These are phyloP conservation scores for Fraxinus albicans DNA, from an alignment of 305 asterid species.

Conservation along the genomic window DNA sequence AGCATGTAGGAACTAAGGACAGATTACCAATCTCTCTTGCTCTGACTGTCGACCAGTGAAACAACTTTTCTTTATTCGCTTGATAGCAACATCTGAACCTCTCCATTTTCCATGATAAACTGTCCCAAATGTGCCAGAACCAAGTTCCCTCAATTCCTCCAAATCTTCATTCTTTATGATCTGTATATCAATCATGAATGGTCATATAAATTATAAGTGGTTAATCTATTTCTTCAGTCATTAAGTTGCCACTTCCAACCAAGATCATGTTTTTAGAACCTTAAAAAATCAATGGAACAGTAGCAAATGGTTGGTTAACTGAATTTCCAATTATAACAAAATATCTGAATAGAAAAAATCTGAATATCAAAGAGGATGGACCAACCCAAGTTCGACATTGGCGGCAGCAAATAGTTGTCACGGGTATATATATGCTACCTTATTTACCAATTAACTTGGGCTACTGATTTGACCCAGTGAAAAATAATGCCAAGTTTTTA, in stretches of 20 bases:
- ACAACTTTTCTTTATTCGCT: slow-evolving; percentile 85
- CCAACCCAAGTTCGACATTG: not conserved
- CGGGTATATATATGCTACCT: not conserved
- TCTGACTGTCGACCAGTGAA: slow-evolving; percentile 80
- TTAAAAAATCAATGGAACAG: not conserved
- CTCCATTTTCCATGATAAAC: slow-evolving; percentile 96
- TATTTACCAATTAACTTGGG: not conserved
- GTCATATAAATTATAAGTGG: slow-evolving; percentile 17
- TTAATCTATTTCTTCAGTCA: slow-evolving; percentile 12
- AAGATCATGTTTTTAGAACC: slow-evolving; percentile 7
- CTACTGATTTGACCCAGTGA: not conserved
- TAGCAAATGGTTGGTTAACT: slow-evolving; percentile 3
- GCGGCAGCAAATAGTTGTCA: not conserved
- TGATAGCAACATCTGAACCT: slow-evolving; percentile 92
- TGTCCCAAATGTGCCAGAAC: slow-evolving; percentile 92
- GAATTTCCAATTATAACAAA: not conserved
- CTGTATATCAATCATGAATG: slow-evolving; percentile 38
- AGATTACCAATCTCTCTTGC: slow-evolving; percentile 73
- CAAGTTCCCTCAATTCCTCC: slow-evolving; percentile 83
- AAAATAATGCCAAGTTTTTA: not conserved
- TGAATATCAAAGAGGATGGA: not conserved
- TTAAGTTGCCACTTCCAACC: slow-evolving; percentile 11
- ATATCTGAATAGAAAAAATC: not conserved
- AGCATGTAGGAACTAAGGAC: slow-evolving; percentile 10
- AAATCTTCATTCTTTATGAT: slow-evolving; percentile 76